phyloP scores from a whole-genome alignment of 257 asterid species.

The Fraxinus americana region DNA sequence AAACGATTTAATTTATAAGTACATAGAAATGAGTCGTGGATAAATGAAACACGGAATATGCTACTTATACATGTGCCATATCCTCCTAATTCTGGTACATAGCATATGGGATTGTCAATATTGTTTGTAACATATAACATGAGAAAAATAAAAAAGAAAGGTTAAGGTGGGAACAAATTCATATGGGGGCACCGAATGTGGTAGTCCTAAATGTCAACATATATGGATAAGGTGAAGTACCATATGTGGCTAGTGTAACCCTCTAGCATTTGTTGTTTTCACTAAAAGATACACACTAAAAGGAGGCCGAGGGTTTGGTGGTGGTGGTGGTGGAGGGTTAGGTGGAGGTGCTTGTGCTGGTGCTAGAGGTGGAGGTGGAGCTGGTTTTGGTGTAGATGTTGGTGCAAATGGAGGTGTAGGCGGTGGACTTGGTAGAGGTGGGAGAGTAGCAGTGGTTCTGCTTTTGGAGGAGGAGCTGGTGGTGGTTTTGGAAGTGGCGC shows the following conservation, averaged over 20 bases:
- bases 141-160: background rate
- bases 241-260: conserved; percentile 30
- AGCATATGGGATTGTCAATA: background rate
- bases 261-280: conserved; percentile 1
- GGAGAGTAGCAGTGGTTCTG: background rate
- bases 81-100: background rate
- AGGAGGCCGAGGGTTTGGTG: conserved; percentile 21
- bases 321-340: background rate
- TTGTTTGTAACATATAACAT: background rate
- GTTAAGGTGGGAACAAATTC: background rate
- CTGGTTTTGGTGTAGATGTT: too few species aligned
- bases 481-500: background rate
- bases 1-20: too few species aligned
- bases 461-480: too few species aligned
- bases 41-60: background rate
- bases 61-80: background rate
- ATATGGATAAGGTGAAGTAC: conserved; percentile 29
- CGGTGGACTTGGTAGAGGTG: background rate
- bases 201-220: conserved; percentile 20
- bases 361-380: too few species aligned
- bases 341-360: background rate
- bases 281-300: conserved; percentile 13
- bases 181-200: conserved; percentile 23
- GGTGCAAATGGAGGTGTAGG: too few species aligned
- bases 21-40: background rate